Evolutionary conservation across 371 early-diverging fungal species (phyloP).

Genomic region (Mortierella sp.): DNA sequence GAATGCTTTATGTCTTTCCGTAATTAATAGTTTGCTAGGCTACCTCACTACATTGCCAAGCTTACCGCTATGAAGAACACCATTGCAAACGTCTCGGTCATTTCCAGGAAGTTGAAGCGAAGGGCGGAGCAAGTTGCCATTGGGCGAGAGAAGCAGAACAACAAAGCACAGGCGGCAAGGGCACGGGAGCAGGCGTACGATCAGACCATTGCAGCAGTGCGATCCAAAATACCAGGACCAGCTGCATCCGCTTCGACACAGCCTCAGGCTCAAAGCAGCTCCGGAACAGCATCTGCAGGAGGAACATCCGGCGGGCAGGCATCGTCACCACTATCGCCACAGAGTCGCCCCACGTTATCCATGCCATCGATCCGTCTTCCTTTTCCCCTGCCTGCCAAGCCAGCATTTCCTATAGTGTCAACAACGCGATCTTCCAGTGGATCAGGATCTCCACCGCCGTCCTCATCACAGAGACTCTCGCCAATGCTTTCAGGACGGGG

Average conservation of each 20-base stretch:
- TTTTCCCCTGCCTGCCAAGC: conserved; percentile 49
- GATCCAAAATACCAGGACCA: neutral
- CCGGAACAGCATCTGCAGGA: neutral
- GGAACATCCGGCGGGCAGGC: neutral
- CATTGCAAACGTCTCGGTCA: conserved; percentile 23
- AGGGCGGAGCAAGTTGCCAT: conserved; percentile 40
- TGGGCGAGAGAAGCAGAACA: conserved; percentile 48
- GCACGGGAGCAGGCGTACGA: conserved; percentile 59
- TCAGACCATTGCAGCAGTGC: conserved; percentile 44
- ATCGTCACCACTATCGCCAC: neutral
- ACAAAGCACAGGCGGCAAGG: conserved; percentile 27
- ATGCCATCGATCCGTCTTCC: conserved; percentile 24
- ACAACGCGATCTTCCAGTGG: conserved; percentile 27
- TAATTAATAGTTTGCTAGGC: conserved; percentile 39
- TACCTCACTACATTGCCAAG: conserved; percentile 57
- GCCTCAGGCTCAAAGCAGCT: neutral
- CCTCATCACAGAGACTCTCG: conserved; percentile 14
- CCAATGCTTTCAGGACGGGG: conserved; percentile 17
- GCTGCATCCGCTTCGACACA: conserved; percentile 9
- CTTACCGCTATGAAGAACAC: conserved; percentile 50
- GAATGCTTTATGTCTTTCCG: neutral
- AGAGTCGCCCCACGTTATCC: neutral
- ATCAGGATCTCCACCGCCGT: conserved; percentile 27
- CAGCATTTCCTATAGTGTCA: conserved; percentile 44
- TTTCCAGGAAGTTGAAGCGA: conserved; percentile 44